Evolutionary conservation across 164 flowering plant species (phyloP).

Genomic region (Stephania yunnanensis): DNA sequence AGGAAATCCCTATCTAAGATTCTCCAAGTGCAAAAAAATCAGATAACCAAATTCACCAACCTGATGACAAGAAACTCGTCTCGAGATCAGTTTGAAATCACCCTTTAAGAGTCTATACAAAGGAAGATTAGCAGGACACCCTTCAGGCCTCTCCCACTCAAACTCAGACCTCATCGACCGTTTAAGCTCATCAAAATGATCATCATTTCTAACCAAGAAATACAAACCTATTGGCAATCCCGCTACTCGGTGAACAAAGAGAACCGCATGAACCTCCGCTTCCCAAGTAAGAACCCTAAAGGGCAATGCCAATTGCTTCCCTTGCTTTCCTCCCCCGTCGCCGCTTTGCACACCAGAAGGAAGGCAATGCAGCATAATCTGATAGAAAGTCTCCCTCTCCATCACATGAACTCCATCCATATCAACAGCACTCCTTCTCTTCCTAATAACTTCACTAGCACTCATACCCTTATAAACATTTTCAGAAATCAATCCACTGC

Average conservation of each 20-base stretch:
- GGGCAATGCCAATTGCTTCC: conserved; percentile 58
- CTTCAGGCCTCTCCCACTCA: conserved; percentile 83
- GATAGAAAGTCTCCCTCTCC: conserved; percentile 68
- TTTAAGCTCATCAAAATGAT: conserved; percentile 62
- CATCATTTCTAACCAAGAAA: conserved; percentile 86
- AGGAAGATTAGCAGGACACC: conserved; percentile 76
- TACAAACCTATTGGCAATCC: conserved; percentile 79
- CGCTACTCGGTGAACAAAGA: conserved; percentile 77
- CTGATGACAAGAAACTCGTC: conserved; percentile 86
- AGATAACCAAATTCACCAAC: conserved; percentile 23
- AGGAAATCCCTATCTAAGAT: no score
- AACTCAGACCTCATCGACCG: conserved; percentile 50
- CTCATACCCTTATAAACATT: conserved; percentile 51
- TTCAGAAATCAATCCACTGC: conserved; percentile 38
- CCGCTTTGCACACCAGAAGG: conserved; percentile 48
- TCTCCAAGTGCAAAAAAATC: not conserved
- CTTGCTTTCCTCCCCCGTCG: conserved; percentile 42
- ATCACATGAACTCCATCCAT: conserved; percentile 74
- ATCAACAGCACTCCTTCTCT: conserved; percentile 91
- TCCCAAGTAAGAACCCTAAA: conserved; percentile 87
- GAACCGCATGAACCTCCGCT: conserved; percentile 66
- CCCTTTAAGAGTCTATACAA: conserved; percentile 65
- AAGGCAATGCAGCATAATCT: conserved; percentile 81
- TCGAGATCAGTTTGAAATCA: conserved; percentile 48
- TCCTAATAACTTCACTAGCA: conserved; percentile 67